These are phyloP conservation scores for Xylaria polymorpha DNA, from an alignment of 2,329 filamentous ascomycete species.

Conservation along the genomic window DNA sequence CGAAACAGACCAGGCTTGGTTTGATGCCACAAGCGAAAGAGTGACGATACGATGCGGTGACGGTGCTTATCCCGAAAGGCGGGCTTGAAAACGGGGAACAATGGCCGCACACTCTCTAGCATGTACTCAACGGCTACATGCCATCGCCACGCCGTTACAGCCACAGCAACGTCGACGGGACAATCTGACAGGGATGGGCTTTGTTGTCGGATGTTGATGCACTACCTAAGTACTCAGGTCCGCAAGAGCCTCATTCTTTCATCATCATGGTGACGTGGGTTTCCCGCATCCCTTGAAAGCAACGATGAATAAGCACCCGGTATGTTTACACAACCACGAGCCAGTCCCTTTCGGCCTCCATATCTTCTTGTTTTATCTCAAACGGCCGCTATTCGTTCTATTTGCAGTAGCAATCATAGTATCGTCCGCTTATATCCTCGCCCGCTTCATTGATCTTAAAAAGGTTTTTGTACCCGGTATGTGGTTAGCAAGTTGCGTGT, in stretches of 20 bases:
- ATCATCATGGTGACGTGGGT: constrained; percentile 11
- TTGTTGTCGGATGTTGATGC: constrained; percentile 5
- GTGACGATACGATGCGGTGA: constrained; percentile 8
- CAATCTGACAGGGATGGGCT: background rate
- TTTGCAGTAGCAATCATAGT: background rate
- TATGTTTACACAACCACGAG: constrained; percentile 14
- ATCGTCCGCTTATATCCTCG: background rate
- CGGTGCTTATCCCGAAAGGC: background rate
- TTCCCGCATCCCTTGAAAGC: constrained; percentile 5
- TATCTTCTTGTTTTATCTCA: constrained; percentile 14
- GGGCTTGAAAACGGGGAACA: background rate
- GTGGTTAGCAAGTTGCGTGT: constrained; percentile 12
- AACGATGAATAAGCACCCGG: constrained; percentile 21
- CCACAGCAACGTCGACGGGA: constrained; percentile 4
- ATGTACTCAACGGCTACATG: constrained; percentile 4
- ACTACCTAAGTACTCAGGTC: background rate
- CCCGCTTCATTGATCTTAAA: background rate
- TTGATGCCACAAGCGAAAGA: background rate
- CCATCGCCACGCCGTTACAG: constrained; percentile 11
- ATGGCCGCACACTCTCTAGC: background rate
- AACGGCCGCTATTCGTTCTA: background rate
- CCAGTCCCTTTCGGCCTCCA: background rate
- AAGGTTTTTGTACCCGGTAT: background rate
- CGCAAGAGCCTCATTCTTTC: constrained; percentile 30
- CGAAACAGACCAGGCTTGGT: background rate